These are phyloP conservation scores for Oryza meridionalis DNA, from an alignment of 176 grass and related monocot genomes.

Conservation along the genomic window DNA sequence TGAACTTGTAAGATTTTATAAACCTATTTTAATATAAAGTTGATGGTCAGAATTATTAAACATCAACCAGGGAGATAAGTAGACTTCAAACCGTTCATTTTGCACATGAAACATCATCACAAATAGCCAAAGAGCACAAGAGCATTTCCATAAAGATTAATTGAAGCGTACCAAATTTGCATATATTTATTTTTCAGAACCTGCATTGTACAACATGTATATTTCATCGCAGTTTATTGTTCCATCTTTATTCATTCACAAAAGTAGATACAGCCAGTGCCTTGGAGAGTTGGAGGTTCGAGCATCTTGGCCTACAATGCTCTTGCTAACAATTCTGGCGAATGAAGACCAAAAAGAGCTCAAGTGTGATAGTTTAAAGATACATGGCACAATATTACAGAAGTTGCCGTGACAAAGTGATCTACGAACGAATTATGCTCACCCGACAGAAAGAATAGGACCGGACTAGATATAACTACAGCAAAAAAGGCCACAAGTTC, in stretches of 20 bases:
- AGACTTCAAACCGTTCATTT: neutral
- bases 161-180: neutral
- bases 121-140: neutral
- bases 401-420: conserved; percentile 33
- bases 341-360: conserved; percentile 28
- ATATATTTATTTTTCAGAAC: neutral
- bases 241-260: conserved; percentile 54
- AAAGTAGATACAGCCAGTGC: conserved; percentile 56
- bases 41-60: no score
- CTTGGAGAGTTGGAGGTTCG: conserved; percentile 30
- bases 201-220: neutral
- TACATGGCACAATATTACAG: conserved; percentile 59
- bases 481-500: conserved; percentile 49
- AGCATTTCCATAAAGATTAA: neutral
- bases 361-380: conserved; percentile 27
- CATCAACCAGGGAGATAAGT: neutral
- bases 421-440: conserved; percentile 45
- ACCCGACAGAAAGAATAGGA: conserved; percentile 56
- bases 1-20: no score
- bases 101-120: neutral
- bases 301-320: conserved; percentile 47
- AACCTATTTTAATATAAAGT: no score
- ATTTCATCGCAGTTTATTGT: conserved; percentile 40
- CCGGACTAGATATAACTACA: conserved; percentile 57
- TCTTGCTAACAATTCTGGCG: conserved; percentile 47